phyloP scores from a whole-genome alignment of 176 grass and related monocot species.

The Pontederia crassipes region DNA sequence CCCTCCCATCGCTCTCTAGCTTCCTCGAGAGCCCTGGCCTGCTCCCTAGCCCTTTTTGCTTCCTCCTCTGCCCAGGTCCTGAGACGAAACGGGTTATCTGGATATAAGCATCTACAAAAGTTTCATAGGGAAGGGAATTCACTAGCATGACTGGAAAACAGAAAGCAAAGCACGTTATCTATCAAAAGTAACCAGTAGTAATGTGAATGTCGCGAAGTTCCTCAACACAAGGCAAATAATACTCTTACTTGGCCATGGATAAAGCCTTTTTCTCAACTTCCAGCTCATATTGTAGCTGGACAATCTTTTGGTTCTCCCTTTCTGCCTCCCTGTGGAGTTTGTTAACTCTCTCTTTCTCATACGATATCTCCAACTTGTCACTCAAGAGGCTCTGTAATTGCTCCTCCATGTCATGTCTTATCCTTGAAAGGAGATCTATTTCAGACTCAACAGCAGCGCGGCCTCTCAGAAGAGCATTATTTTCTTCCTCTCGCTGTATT shows the following conservation, averaged over 20 bases:
- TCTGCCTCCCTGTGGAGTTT: slow-evolving; percentile 74
- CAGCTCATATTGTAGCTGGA: slow-evolving; percentile 76
- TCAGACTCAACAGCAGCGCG: slow-evolving; percentile 80
- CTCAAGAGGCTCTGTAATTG: slow-evolving; percentile 75
- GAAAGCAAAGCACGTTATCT: background rate
- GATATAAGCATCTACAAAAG: background rate
- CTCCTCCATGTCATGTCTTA: slow-evolving; percentile 74
- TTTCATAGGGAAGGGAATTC: too few species aligned
- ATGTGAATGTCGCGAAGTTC: background rate
- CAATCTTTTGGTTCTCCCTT: slow-evolving; percentile 52
- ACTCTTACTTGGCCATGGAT: slow-evolving; percentile 67
- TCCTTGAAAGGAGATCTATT: slow-evolving; percentile 71
- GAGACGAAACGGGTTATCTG: slow-evolving; percentile 12
- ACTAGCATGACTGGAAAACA: too few species aligned
- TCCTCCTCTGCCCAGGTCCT: slow-evolving; percentile 98
- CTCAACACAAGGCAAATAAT: background rate
- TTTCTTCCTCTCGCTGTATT: slow-evolving; percentile 68
- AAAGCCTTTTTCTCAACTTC: slow-evolving; percentile 97
- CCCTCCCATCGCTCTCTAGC: slow-evolving; percentile 68
- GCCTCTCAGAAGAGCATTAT: slow-evolving; percentile 46
- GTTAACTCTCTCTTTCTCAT: slow-evolving; percentile 61
- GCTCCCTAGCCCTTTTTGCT: slow-evolving; percentile 78
- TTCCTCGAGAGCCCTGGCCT: slow-evolving; percentile 61
- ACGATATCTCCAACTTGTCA: slow-evolving; percentile 80
- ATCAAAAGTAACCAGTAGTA: background rate